Evolutionary conservation across 148 eudicot genomes (phyloP), one percentile per base, ranked within the genome.

Genomic region (Simmondsia chinensis): DNA sequence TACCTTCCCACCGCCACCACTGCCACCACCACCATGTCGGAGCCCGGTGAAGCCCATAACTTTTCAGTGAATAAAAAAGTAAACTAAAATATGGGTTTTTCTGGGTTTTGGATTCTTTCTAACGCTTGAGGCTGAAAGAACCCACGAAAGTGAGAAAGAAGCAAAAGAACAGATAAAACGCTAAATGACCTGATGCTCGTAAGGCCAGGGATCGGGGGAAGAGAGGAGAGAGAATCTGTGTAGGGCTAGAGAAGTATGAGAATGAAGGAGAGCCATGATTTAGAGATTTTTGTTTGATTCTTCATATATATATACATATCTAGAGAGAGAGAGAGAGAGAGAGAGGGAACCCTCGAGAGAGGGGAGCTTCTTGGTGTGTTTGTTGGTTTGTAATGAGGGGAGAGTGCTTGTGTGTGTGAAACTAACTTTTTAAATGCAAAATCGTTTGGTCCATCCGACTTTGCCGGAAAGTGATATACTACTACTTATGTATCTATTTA

Each of bases 31-130:
- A 10, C 46, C 20, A n/a, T n/a, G n/a, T n/a, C n/a, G n/a, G n/a
- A n/a, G n/a, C n/a, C 18, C 53, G 35, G 33, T 53, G 53, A 26
- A 61, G 52, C 59, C 1, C 66, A 54, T 59, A 60, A 51, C 11
- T 9, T 34, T 0, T 2, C 19, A 20, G 6, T 2, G 5, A 15
- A 34, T n/a, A 2, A 42, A n/a, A 33, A 7, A 15, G 13, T 9
- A 4, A 30, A 14, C 1, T 9, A n/a, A 20, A 23, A 6, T 6
- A 11, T 5, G 31, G 31, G 5, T 28, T 5, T 5, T 28, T 28
- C 9, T 28, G 31, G 31, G 5, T 28, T 28, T 28, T 28, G 31
- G 31, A 5, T 28, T 28, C 31, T 28, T 28, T 5, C 9, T 28
- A 28, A 9, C 5, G 31, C 5, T 5, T 9, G 9, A 9, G 31